These are phyloP conservation scores for Gossypium laxum DNA, from an alignment of 441 rosid species.

Conservation along the genomic window DNA sequence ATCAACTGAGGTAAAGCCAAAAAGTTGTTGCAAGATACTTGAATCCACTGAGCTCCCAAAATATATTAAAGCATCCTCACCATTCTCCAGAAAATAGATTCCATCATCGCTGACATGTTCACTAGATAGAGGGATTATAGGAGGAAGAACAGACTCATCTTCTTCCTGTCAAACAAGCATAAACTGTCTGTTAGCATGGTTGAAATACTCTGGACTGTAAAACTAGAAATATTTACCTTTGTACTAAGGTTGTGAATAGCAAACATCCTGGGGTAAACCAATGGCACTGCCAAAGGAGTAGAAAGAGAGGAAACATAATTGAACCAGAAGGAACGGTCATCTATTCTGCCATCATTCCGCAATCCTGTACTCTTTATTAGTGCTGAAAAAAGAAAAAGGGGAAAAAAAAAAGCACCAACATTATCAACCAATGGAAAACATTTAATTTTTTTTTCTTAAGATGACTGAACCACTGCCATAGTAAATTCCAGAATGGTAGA, in stretches of 20 bases:
- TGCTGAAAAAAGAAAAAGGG: conserved; percentile 32
- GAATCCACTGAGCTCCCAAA: conserved; percentile 60
- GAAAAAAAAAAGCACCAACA: background rate
- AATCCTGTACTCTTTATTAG: conserved; percentile 68
- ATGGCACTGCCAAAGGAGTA: conserved; percentile 65
- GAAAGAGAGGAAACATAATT: conserved; percentile 59
- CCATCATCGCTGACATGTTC: conserved; percentile 77
- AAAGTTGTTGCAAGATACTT: conserved; percentile 50
- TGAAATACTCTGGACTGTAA: background rate
- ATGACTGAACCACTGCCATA: background rate
- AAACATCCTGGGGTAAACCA: conserved; percentile 88
- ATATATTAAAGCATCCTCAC: conserved; percentile 74
- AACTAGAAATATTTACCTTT: conserved; percentile 33
- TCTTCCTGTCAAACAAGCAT: conserved; percentile 41
- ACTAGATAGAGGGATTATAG: conserved; percentile 73
- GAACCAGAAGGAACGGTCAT: conserved; percentile 84
- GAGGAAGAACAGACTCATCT: conserved; percentile 50
- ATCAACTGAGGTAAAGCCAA: conserved; percentile 47
- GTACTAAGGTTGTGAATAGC: conserved; percentile 67
- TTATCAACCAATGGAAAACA: background rate
- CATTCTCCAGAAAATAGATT: conserved; percentile 93
- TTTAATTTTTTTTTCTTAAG: background rate
- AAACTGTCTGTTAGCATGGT: conserved; percentile 12
- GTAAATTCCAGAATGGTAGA: background rate
- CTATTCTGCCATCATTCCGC: conserved; percentile 76